Conservation (phyloP, 2,329 filamentous ascomycete species). For the Aspergillus carbonarius region DNA sequence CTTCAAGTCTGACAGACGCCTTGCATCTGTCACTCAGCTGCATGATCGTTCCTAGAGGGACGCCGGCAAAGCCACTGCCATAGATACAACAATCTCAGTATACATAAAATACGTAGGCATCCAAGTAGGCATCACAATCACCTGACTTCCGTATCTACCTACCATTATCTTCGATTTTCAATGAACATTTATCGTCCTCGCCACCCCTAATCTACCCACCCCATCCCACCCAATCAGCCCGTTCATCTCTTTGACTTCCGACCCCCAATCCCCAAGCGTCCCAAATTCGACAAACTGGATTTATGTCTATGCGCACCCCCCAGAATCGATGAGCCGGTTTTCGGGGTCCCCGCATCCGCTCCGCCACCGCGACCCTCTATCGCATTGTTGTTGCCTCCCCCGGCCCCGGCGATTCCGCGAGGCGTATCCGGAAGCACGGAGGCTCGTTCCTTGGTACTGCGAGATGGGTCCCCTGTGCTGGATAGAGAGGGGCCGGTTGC, state of each 20-base stretch:
- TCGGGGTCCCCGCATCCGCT: slow-evolving; percentile 15
- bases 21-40: background rate
- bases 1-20: background rate
- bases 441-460: slow-evolving; percentile 1
- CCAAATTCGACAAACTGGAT: slow-evolving; percentile 67
- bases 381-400: slow-evolving; percentile 40
- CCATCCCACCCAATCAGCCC: background rate
- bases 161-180: background rate
- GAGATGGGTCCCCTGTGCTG: slow-evolving; percentile 26
- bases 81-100: no score
- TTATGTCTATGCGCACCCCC: slow-evolving; percentile 57
- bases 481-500: slow-evolving; percentile 37
- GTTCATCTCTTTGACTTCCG: slow-evolving; percentile 51
- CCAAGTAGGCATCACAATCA: no score
- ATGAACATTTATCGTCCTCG: background rate
- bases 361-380: slow-evolving; percentile 28
- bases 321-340: slow-evolving; percentile 27
- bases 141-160: no score
- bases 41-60: no score
- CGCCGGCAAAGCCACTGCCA: no score
- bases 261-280: slow-evolving; percentile 68
- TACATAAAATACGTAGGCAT: no score
- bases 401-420: slow-evolving; percentile 23
- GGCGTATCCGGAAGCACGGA: slow-evolving; percentile 33
- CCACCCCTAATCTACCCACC: background rate